These are phyloP conservation scores for Lachnellula hyalina DNA, from an alignment of 2,329 filamentous ascomycete species.

Conservation along the genomic window DNA sequence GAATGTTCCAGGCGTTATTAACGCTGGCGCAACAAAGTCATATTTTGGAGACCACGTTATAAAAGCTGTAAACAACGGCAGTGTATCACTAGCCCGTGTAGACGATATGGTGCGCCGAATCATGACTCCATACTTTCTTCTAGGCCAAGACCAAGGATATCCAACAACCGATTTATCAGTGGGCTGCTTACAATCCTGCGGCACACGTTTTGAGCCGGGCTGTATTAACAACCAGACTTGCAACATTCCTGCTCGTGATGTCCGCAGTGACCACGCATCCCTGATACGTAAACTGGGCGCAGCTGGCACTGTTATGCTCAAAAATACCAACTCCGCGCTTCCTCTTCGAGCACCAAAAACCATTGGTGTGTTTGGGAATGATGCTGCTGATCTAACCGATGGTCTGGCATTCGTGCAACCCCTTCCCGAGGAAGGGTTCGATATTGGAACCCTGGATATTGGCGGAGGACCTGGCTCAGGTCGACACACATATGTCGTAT, in stretches of 20 bases:
- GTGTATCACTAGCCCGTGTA: slow-evolving; percentile 57
- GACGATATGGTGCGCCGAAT: slow-evolving; percentile 64
- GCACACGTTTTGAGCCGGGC: not conserved
- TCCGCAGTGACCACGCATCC: slow-evolving; percentile 37
- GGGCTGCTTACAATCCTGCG: slow-evolving; percentile 37
- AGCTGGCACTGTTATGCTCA: slow-evolving; percentile 62
- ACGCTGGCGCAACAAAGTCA: not conserved
- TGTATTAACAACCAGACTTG: not conserved
- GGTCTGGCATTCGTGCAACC: slow-evolving; percentile 43
- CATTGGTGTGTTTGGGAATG: slow-evolving; percentile 57
- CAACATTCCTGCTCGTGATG: slow-evolving; percentile 36
- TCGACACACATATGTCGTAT: slow-evolving; percentile 55
- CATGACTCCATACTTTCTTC: slow-evolving; percentile 46
- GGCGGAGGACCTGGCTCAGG: slow-evolving; percentile 36
- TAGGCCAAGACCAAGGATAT: slow-evolving; percentile 44
- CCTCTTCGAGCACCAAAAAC: slow-evolving; percentile 42
- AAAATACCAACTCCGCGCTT: slow-evolving; percentile 54
- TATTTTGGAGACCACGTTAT: slow-evolving; percentile 29
- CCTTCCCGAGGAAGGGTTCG: not conserved
- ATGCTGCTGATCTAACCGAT: slow-evolving; percentile 46
- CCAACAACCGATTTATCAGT: slow-evolving; percentile 41
- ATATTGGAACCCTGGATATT: slow-evolving; percentile 17
- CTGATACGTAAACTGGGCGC: slow-evolving; percentile 41
- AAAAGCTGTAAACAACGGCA: slow-evolving; percentile 56
- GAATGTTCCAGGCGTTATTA: slow-evolving; percentile 37